Evolutionary conservation across 768 basidiomycete genomes (phyloP).

Genomic region (Kwoniella botswanensis): DNA sequence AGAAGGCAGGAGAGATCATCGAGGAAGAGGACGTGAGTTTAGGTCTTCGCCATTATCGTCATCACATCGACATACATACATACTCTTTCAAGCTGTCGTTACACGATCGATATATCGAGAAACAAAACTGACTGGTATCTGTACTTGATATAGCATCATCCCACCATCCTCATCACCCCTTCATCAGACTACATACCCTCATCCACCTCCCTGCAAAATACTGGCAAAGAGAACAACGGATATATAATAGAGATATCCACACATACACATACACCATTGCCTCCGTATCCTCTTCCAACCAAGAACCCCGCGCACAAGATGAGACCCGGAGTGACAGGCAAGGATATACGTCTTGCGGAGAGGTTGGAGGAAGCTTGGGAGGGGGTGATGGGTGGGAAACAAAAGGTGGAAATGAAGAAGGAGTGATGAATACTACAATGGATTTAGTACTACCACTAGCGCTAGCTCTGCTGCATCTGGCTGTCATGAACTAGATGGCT

Average conservation of each 20-base stretch:
- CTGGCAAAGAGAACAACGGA: neutral
- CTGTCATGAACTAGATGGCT: neutral
- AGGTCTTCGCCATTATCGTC: neutral
- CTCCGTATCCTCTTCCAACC: slow-evolving; percentile 17
- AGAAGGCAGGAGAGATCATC: slow-evolving; percentile 16
- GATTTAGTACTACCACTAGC: neutral
- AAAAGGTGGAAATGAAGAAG: slow-evolving; percentile 11
- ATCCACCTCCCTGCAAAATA: neutral
- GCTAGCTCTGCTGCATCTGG: neutral
- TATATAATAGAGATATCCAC: slow-evolving; percentile 44
- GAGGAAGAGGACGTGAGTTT: slow-evolving; percentile 43
- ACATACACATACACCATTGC: slow-evolving; percentile 49
- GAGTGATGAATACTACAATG: slow-evolving; percentile 5
- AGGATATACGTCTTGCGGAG: slow-evolving; percentile 44
- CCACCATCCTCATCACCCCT: slow-evolving; percentile 39
- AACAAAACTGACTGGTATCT: neutral
- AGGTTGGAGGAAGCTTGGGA: slow-evolving; percentile 30
- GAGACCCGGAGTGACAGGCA: slow-evolving; percentile 44
- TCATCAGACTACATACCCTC: slow-evolving; percentile 33
- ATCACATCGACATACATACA: neutral
- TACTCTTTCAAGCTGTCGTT: neutral
- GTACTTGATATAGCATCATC: slow-evolving; percentile 40
- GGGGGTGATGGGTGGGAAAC: slow-evolving; percentile 19
- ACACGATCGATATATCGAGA: neutral
- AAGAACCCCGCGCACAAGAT: slow-evolving; percentile 25